phyloP scores from a whole-genome alignment of 2,329 filamentous ascomycete genomes.

The Ophiocordyceps camponoti-rufipedis region DNA sequence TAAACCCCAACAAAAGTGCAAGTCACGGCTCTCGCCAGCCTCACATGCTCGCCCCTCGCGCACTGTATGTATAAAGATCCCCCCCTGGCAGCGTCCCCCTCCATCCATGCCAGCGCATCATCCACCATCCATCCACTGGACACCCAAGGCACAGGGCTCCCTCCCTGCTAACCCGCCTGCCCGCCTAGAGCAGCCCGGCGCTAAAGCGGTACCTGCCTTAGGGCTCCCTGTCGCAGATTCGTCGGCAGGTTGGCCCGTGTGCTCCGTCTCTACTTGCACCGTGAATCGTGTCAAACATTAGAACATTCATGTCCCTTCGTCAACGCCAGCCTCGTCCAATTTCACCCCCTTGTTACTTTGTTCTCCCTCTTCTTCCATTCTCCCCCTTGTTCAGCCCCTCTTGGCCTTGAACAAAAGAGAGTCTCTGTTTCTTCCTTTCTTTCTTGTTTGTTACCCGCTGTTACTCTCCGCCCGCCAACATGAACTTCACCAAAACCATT shows the following conservation, averaged over 20 bases:
- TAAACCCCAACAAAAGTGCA: no score
- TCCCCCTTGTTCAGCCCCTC: not conserved
- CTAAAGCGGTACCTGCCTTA: not conserved
- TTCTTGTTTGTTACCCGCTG: not conserved
- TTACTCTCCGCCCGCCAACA: conserved; percentile 7
- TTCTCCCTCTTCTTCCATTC: not conserved
- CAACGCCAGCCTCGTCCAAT: not conserved
- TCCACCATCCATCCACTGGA: no score
- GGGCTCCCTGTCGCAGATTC: not conserved
- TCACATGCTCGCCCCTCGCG: no score
- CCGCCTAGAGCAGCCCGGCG: not conserved
- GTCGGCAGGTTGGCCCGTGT: not conserved
- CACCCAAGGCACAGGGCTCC: no score
- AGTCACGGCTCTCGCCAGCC: no score
- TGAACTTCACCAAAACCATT: conserved; percentile 63
- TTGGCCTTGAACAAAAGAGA: not conserved
- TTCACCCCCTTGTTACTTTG: not conserved
- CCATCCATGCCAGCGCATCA: no score
- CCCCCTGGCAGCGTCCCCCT: no score
- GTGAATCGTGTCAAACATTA: not conserved
- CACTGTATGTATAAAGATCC: no score
- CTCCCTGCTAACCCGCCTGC: no score
- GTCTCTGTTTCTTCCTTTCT: not conserved
- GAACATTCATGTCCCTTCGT: not conserved
- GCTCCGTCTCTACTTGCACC: not conserved